Percentiles rank a stretch among this genome's conserved stretches.
Evolutionary conservation across 1,284 basidiomycete species (phyloP).

Genomic region (Irpex lacteus): DNA sequence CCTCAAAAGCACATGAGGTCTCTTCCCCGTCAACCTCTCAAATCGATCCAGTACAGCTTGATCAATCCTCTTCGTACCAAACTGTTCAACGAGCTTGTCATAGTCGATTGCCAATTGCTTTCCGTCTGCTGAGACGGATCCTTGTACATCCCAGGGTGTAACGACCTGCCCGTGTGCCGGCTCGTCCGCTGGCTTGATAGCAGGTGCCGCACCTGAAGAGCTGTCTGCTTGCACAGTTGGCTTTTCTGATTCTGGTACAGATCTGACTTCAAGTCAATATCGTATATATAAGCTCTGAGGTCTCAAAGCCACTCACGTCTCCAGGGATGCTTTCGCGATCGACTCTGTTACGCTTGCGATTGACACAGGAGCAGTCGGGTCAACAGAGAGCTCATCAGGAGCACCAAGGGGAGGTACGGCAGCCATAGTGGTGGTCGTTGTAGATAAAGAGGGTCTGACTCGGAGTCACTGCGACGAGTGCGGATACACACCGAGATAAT

Average conservation of each 20-base stretch:
- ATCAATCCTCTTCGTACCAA: constrained; percentile 88
- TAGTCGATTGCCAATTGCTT: constrained; percentile 94
- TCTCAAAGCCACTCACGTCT: background rate
- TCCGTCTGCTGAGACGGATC: constrained; percentile 86
- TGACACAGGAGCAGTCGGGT: constrained; percentile 15
- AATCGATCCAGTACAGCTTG: constrained; percentile 83
- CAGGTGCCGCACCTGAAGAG: constrained; percentile 13
- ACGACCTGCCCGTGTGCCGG: constrained; percentile 75
- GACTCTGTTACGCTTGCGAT: constrained; percentile 14
- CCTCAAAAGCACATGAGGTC: constrained; percentile 88
- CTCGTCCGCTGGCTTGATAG: constrained; percentile 33
- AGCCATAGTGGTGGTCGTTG: background rate
- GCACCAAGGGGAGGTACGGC: constrained; percentile 5
- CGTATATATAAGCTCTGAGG: no score
- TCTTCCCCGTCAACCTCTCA: constrained; percentile 86
- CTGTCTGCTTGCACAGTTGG: background rate
- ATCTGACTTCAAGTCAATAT: background rate
- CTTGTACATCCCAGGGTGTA: constrained; percentile 98
- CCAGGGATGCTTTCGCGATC: constrained; percentile 15
- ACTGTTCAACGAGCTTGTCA: constrained; percentile 92
- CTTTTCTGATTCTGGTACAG: background rate
- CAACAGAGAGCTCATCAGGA: constrained; percentile 12
- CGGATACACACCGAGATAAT: background rate
- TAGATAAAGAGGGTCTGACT: background rate
- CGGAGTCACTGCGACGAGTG: background rate